Conservation (phyloP, 768 basidiomycete genomes). For the Kwoniella dejecticola region DNA sequence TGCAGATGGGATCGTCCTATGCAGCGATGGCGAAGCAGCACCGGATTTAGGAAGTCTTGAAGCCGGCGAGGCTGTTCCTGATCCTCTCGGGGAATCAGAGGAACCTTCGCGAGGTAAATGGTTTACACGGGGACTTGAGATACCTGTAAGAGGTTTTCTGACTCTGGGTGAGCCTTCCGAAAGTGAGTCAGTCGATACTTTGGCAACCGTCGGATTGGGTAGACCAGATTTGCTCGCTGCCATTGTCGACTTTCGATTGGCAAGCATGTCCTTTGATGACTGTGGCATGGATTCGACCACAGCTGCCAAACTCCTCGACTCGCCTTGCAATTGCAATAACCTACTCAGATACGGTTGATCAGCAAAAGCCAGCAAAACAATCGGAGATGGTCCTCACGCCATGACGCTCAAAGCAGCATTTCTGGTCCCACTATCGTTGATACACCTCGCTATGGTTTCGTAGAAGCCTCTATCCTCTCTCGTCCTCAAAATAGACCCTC, state of each 20-base stretch:
- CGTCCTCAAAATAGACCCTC: slow-evolving; percentile 43
- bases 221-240: slow-evolving; percentile 33
- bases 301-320: slow-evolving; percentile 31
- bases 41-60: slow-evolving; percentile 25
- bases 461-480: slow-evolving; percentile 42
- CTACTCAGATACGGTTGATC: slow-evolving; percentile 21
- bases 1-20: slow-evolving; percentile 18
- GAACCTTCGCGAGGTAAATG: slow-evolving; percentile 2
- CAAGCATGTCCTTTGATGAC: slow-evolving; percentile 46
- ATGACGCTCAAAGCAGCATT: slow-evolving; percentile 81
- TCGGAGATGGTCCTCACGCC: slow-evolving; percentile 62
- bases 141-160: background rate
- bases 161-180: slow-evolving; percentile 27
- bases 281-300: slow-evolving; percentile 44
- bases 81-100: slow-evolving; percentile 6
- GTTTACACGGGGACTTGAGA: slow-evolving; percentile 15
- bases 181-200: slow-evolving; percentile 22
- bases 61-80: slow-evolving; percentile 22
- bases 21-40: slow-evolving; percentile 16
- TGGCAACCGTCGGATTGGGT: slow-evolving; percentile 18
- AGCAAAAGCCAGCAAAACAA: slow-evolving; percentile 9
- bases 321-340: slow-evolving; percentile 42
- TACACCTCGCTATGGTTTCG: slow-evolving; percentile 39
- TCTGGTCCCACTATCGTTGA: slow-evolving; percentile 80
- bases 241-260: slow-evolving; percentile 45